phyloP scores from a whole-genome alignment of 1,139 yeast species.

The Hansenula sp. region DNA sequence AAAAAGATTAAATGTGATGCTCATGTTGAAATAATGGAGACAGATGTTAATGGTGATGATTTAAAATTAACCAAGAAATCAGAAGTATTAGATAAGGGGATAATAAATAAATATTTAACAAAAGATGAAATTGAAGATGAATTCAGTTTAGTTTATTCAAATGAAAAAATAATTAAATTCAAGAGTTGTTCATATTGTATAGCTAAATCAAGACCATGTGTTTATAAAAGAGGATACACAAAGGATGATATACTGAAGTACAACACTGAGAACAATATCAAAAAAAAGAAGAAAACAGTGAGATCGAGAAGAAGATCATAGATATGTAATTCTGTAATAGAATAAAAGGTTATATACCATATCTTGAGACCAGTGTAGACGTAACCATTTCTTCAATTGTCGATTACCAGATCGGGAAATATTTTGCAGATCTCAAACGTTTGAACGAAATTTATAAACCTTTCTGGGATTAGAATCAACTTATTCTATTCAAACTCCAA shows the following conservation, averaged over 20 bases:
- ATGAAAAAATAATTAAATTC: conserved; percentile 17
- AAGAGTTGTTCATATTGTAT: conserved; percentile 18
- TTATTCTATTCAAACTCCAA: not conserved
- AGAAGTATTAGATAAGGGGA: not conserved
- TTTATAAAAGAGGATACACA: conserved; percentile 16
- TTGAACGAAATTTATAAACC: too few relatives aligned
- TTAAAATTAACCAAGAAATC: conserved; percentile 1
- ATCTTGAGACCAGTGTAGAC: too few relatives aligned
- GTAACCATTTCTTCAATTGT: not conserved
- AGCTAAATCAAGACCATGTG: conserved; percentile 5
- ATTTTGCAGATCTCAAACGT: too few relatives aligned
- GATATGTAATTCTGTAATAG: too few relatives aligned
- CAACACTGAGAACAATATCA: not conserved
- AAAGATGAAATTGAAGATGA: conserved; percentile 8
- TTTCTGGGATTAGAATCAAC: too few relatives aligned
- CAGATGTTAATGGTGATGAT: conserved; percentile 2
- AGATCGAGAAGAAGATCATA: not conserved
- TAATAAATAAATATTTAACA: conserved; percentile 4
- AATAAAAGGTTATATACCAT: too few relatives aligned
- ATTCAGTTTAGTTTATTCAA: conserved; percentile 12
- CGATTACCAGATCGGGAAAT: not conserved
- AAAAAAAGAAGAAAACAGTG: conserved; percentile 2
- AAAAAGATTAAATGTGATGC: conserved; percentile 77
- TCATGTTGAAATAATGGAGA: conserved; percentile 36
- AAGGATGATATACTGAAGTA: conserved; percentile 13